A percentile compares a stretch with the other conserved stretches of the same genome.
Conservation (phyloP, 2,329 filamentous ascomycete species). For the Xylariomycetidae sp. region DNA sequence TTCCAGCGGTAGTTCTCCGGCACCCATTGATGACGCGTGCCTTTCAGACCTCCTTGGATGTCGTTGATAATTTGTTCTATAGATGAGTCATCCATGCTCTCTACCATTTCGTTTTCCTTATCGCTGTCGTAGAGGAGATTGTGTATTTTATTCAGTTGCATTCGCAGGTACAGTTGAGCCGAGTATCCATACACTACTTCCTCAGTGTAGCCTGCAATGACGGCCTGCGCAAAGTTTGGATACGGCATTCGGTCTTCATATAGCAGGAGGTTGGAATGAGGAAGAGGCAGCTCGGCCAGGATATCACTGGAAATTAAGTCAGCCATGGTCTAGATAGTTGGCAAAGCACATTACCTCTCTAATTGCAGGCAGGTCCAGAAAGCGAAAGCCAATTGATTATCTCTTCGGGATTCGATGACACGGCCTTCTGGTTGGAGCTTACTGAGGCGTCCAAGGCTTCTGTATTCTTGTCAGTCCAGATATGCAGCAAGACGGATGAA, state of each 20-base stretch:
- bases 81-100: conserved; percentile 14
- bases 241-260: conserved; percentile 63
- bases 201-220: conserved; percentile 39
- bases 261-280: conserved; percentile 56
- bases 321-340: conserved; percentile 2
- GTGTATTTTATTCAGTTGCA: conserved; percentile 61
- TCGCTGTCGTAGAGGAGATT: conserved; percentile 47
- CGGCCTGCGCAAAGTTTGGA: conserved; percentile 50
- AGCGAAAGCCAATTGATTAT: conserved; percentile 67
- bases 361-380: conserved; percentile 95
- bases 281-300: conserved; percentile 72
- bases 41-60: conserved; percentile 41
- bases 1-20: conserved; percentile 50
- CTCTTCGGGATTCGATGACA: conserved; percentile 35
- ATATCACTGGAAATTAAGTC: conserved; percentile 63
- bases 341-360: conserved; percentile 60
- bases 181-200: conserved; percentile 55
- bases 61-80: conserved; percentile 38
- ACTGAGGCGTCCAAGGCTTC: conserved; percentile 45
- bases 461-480: too few relatives aligned
- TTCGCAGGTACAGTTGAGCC: conserved; percentile 60
- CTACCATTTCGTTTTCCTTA: conserved; percentile 22
- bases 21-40: conserved; percentile 42
- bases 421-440: neutral
- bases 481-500: too few relatives aligned